Evolutionary conservation across 1,139 yeast genomes (phyloP).

Genomic region (Hansenula sp.): DNA sequence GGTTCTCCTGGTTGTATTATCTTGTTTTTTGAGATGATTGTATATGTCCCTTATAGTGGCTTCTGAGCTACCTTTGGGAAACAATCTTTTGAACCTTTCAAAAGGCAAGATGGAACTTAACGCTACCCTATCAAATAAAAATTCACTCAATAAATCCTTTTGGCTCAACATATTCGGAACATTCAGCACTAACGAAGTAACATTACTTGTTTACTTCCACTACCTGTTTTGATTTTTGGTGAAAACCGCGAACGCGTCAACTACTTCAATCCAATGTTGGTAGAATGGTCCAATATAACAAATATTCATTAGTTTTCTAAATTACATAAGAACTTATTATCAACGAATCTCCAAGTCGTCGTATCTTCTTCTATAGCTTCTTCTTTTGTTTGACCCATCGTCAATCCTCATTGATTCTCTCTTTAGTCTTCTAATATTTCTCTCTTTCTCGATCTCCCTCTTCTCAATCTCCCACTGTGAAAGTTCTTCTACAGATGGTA

Average conservation of each 20-base stretch:
- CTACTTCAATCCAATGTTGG: too few relatives aligned
- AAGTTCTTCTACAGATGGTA: constrained; percentile 80
- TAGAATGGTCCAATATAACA: too few relatives aligned
- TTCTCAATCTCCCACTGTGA: constrained; percentile 93
- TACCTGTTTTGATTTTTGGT: too few relatives aligned
- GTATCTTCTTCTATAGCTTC: constrained; percentile 47
- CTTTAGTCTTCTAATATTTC: constrained; percentile 86
- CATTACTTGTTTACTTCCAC: too few relatives aligned
- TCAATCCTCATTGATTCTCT: constrained; percentile 78
- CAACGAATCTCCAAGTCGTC: constrained; percentile 46
- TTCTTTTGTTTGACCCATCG: constrained; percentile 41
- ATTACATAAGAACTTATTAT: background rate
- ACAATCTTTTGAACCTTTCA: constrained; percentile 8
- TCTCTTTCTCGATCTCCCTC: constrained; percentile 91
- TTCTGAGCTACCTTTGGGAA: constrained; percentile 12
- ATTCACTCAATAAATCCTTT: constrained; percentile 11
- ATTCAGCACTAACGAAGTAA: too few relatives aligned
- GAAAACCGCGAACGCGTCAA: too few relatives aligned
- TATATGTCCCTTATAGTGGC: constrained; percentile 3
- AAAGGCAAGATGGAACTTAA: constrained; percentile 6
- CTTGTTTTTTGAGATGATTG: constrained; percentile 3
- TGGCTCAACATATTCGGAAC: too few relatives aligned
- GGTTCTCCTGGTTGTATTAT: background rate
- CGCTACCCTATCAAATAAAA: constrained; percentile 13
- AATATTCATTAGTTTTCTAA: too few relatives aligned